A percentile compares a stretch with the other conserved stretches of the same genome.
Evolutionary conservation across 2,329 filamentous ascomycete genomes (phyloP).

Genomic region (Paraphoma chrysanthemicola): DNA sequence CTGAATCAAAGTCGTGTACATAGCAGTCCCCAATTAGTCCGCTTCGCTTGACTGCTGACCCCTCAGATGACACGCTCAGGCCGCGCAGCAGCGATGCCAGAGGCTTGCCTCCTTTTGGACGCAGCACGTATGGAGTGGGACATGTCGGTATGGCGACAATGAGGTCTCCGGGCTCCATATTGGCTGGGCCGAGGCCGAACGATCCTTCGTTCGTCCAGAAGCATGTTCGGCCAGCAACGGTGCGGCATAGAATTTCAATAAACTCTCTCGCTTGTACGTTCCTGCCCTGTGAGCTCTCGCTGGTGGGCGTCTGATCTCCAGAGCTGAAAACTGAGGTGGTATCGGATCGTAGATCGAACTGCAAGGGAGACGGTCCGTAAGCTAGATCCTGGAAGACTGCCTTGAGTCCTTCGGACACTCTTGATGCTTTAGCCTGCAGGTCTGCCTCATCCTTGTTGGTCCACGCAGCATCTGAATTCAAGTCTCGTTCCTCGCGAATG

Average conservation of each 20-base stretch:
- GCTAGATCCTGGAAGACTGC: not conserved
- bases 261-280: not conserved
- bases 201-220: conserved; percentile 1
- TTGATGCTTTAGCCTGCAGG: not conserved
- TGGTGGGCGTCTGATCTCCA: not conserved
- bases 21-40: conserved; percentile 1
- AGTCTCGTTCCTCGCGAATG: not conserved
- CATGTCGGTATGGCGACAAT: conserved; percentile 1
- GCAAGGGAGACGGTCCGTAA: not conserved
- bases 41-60: not conserved
- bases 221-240: conserved; percentile 1
- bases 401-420: not conserved
- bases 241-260: not conserved
- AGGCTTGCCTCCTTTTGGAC: not conserved
- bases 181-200: conserved; percentile 2
- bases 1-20: conserved; percentile 1
- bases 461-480: not conserved
- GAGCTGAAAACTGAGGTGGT: not conserved
- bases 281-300: not conserved
- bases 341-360: not conserved
- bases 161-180: not conserved
- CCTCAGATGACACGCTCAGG: not conserved
- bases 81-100: not conserved
- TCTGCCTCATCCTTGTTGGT: not conserved
- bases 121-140: conserved; percentile 1